Base-by-base conservation (phyloP, 495 filamentous ascomycete species). In the Talaromyces stipitatus region DNA sequence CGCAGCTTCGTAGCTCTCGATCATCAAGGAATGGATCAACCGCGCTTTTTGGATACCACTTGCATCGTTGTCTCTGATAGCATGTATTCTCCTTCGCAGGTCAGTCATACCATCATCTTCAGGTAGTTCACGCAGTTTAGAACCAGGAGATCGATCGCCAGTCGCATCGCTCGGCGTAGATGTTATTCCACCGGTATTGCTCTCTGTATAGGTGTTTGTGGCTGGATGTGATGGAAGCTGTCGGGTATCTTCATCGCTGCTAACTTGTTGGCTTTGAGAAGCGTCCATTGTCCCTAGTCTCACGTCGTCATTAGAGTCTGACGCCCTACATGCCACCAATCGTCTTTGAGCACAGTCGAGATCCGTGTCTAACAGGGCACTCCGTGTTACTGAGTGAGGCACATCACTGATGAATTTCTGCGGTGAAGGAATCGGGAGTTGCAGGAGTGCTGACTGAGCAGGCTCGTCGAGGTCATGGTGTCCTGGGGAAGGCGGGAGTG, bases 31-130 rank as follows among this genome's bases (percentile, higher is more conserved):
- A 69, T 97, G 94, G 71, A 99, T 86, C 76, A 87, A 70, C 57
- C 75, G 82, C 24, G 95, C 94, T 74, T 92, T 96, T 57, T 91
- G 85, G 16, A 78, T 69, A 56, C 81, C 83, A n/a, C 83, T 69
- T 23, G 87, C 73, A 8, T 82, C 76, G 60, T 82, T 75, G 32
- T 75, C 70, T 58, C 89, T 84, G 56, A 99, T 92, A 29, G 79
- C 80, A 36, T 89, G 79, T 58, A 99, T 92, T 68, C 84, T 85
- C 58, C 76, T 80, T 55, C 94, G 77, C 56, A 97, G 70, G 53
- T 72, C 69, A 7, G 83, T 77, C 88, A 95, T 96, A 28, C 94
- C 94, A 77, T 99, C 94, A 69, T 99, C 90, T 62, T 86, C 94
- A 0, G 94, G 95, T 12, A 58, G 48, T 52, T 58, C 47, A 6